Evolutionary conservation across 176 grass and related monocot genomes (phyloP).

Genomic region (sorghum (Sorghum bicolor)): Sorghum_bicolor_NCBIv3 NC_012873.2:1233001-1233500

Average conservation of each 20-base stretch:
- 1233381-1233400: constrained; percentile 64
- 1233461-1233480: constrained; percentile 74
- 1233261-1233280: constrained; percentile 85
- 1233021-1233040: not conserved
- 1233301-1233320: constrained; percentile 36
- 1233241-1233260: constrained; percentile 78
- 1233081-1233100: not conserved
- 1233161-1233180: not conserved
- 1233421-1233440: constrained; percentile 76
- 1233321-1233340: constrained; percentile 20
- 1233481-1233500: constrained; percentile 88
- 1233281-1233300: constrained; percentile 62
- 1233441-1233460: constrained; percentile 82
- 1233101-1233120: not conserved
- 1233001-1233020: constrained; percentile 1
- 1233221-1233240: constrained; percentile 90
- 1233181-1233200: not conserved
- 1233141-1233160: not conserved
- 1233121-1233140: not conserved
- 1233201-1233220: constrained; percentile 60
- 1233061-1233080: not conserved
- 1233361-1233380: constrained; percentile 59
- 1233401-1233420: constrained; percentile 63
- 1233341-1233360: constrained; percentile 60
- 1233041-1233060: not conserved